These are phyloP conservation scores for Waitea zeae DNA, from an alignment of 1,284 basidiomycete species.

Conservation along the genomic window DNA sequence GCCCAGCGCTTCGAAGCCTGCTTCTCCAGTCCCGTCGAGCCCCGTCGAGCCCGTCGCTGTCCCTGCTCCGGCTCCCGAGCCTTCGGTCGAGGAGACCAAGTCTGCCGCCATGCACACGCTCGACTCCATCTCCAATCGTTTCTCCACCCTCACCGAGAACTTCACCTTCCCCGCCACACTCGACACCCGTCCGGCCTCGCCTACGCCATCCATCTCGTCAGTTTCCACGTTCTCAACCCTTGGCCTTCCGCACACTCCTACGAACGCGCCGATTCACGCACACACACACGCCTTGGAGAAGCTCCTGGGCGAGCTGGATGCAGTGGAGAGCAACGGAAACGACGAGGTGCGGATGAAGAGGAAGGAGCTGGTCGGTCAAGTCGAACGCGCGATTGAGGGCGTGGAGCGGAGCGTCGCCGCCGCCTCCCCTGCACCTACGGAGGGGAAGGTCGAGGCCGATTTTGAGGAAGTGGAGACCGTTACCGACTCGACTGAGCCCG, in stretches of 20 bases:
- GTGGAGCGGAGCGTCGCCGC: background rate
- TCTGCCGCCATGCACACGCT: constrained; percentile 17
- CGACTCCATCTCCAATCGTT: constrained; percentile 17
- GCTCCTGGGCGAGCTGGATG: constrained; percentile 36
- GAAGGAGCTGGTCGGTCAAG: constrained; percentile 29
- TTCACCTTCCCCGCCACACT: constrained; percentile 24
- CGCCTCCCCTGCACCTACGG: too few relatives aligned
- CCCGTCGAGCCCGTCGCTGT: too few relatives aligned
- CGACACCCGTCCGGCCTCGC: constrained; percentile 17
- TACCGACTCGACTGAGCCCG: background rate
- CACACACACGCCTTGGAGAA: constrained; percentile 37
- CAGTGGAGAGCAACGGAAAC: constrained; percentile 36
- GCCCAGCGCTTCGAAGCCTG: too few relatives aligned
- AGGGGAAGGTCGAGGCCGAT: background rate
- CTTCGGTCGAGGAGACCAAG: too few relatives aligned
- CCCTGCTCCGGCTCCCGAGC: too few relatives aligned
- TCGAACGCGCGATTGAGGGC: constrained; percentile 26
- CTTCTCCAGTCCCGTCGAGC: too few relatives aligned
- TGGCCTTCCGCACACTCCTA: constrained; percentile 26
- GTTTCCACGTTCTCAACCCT: background rate
- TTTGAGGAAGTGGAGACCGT: background rate
- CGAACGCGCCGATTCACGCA: constrained; percentile 36
- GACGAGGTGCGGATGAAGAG: constrained; percentile 26
- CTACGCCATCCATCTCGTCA: constrained; percentile 6
- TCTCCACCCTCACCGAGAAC: constrained; percentile 17